phyloP scores from a whole-genome alignment of 129 eudicot genomes.

The Mikania micrantha region DNA sequence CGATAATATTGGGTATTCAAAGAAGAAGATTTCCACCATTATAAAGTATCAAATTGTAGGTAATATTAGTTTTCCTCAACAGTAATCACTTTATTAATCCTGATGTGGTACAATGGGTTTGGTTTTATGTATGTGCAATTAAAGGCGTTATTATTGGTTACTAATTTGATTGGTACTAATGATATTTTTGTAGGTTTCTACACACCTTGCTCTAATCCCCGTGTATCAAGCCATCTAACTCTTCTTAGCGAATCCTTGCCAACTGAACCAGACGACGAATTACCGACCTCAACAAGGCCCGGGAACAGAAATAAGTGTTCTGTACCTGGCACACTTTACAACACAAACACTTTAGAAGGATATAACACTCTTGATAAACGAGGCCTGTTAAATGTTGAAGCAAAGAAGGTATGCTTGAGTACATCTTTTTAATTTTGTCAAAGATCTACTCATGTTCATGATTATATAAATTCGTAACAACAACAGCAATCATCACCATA shows the following conservation, averaged over 20 bases:
- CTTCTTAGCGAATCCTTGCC: slow-evolving; percentile 79
- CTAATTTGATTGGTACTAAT: not conserved
- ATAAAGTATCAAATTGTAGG: too few species aligned
- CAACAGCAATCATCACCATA: too few species aligned
- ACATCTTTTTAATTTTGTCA: not conserved
- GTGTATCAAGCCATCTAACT: slow-evolving; percentile 68
- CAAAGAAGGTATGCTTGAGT: slow-evolving; percentile 45
- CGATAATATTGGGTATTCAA: too few species aligned
- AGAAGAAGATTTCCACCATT: too few species aligned
- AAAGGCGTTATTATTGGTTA: not conserved
- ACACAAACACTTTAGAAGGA: slow-evolving; percentile 79
- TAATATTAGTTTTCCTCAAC: too few species aligned
- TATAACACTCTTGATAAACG: slow-evolving; percentile 62
- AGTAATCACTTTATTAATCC: too few species aligned
- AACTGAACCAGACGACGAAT: slow-evolving; percentile 46
- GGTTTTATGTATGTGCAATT: not conserved
- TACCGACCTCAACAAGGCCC: slow-evolving; percentile 23
- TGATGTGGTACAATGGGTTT: not conserved
- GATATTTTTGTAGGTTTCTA: slow-evolving; percentile 50
- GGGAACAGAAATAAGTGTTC: slow-evolving; percentile 85
- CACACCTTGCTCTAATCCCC: slow-evolving; percentile 70
- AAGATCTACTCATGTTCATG: not conserved
- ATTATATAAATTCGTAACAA: too few species aligned
- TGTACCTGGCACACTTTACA: slow-evolving; percentile 71
- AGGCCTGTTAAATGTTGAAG: slow-evolving; percentile 60